phyloP scores from a whole-genome alignment of 139 green algal species.

The Pseudopediastrum boryanum region DNA sequence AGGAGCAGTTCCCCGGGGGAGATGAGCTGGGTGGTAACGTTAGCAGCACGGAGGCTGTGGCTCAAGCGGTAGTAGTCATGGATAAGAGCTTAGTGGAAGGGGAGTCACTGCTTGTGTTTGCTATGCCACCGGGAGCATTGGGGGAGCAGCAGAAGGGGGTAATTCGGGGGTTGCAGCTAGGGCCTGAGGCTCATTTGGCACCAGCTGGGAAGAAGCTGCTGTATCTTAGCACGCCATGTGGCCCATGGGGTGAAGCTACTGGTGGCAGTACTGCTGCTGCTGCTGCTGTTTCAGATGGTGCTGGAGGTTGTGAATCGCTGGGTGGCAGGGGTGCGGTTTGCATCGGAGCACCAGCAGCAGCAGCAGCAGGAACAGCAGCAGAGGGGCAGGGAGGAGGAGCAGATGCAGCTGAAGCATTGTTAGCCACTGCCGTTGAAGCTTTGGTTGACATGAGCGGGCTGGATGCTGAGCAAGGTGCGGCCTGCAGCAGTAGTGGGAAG shows the following conservation, averaged over 20 bases:
- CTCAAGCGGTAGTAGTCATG: slow-evolving; percentile 28
- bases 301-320: neutral
- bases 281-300: neutral
- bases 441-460: no score
- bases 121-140: slow-evolving; percentile 3
- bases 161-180: slow-evolving; percentile 40
- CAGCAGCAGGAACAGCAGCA: neutral
- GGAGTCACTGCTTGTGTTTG: slow-evolving; percentile 4
- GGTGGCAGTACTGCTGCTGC: neutral
- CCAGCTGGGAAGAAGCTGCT: slow-evolving; percentile 42
- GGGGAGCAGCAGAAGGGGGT: neutral
- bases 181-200: slow-evolving; percentile 7
- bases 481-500: no score
- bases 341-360: neutral
- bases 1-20: neutral
- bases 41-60: slow-evolving; percentile 9
- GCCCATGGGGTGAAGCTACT: neutral
- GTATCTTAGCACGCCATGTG: neutral
- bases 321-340: neutral
- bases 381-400: no score
- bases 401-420: neutral
- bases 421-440: neutral
- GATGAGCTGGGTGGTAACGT: neutral
- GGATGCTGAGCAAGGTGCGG: no score
- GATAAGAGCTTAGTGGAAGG: slow-evolving; percentile 35